Conservation (phyloP, 2,329 filamentous ascomycete species). For the Ceratocystis colombiana region DNA sequence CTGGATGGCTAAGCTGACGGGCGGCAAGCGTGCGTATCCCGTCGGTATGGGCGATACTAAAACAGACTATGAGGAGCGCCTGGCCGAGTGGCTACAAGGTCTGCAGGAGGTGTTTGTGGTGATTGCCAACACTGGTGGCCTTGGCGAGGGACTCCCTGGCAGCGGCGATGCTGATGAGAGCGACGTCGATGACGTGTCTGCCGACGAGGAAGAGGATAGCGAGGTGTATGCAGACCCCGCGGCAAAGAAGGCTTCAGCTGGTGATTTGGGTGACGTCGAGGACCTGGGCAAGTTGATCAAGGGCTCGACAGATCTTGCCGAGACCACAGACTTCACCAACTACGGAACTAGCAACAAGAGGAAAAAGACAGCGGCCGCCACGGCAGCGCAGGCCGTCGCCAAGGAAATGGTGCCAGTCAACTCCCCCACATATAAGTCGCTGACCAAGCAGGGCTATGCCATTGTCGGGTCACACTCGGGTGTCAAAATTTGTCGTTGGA, state of each 20-base stretch:
- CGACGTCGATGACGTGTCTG: conserved; percentile 60
- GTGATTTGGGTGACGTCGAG: conserved; percentile 65
- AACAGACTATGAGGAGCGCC: conserved; percentile 52
- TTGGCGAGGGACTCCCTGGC: conserved; percentile 59
- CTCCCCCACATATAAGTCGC: conserved; percentile 75
- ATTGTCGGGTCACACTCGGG: conserved; percentile 93
- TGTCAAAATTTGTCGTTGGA: conserved; percentile 97
- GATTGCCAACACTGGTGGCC: conserved; percentile 48
- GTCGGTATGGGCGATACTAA: conserved; percentile 82
- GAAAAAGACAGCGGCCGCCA: conserved; percentile 31
- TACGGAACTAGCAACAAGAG: conserved; percentile 39
- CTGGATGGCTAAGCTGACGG: conserved; percentile 95
- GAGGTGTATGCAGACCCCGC: conserved; percentile 40
- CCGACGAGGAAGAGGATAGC: conserved; percentile 43
- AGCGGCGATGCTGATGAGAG: conserved; percentile 80
- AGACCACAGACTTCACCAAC: conserved; percentile 69
- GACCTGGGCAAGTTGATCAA: conserved; percentile 62
- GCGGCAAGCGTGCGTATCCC: conserved; percentile 75
- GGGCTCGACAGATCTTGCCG: conserved; percentile 31
- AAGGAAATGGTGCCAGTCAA: conserved; percentile 94
- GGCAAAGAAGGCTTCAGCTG: conserved; percentile 33
- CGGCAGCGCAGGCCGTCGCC: conserved; percentile 36
- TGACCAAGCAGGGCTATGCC: conserved; percentile 93
- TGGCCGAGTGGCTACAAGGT: conserved; percentile 70
- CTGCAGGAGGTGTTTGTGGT: conserved; percentile 58